Evolutionary conservation across 2,329 filamentous ascomycete genomes (phyloP), one percentile per base, ranked within the genome.

Genomic region (Botrytis cinerea): DNA sequence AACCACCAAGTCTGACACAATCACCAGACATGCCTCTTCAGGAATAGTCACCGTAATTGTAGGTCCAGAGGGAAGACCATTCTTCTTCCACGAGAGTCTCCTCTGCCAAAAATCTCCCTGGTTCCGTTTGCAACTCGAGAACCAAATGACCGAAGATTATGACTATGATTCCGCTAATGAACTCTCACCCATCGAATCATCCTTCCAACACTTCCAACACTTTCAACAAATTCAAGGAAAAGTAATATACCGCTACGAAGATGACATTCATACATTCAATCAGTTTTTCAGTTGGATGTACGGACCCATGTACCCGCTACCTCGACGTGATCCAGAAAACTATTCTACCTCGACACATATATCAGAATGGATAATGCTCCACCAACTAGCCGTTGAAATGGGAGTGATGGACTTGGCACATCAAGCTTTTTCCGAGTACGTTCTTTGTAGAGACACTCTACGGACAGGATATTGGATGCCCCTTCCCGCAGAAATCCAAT

Each of bases 241-340:
- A 25, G 12, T 40, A 6, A 61, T 71, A 1, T 60, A 28, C 14
- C 68, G 67, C 7, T 62, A 22, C 14, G 35, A 71, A 20, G 68
- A 73, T 18, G 40, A 71, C 1, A 16, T 51, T 4, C 57, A 71
- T 59, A 61, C 68, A 18, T 73, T 71, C 51, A 62, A 71, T 20
- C 66, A 73, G 40, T 60, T 73, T 16, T 59, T 59, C 22, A 43
- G 2, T 28, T 71, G 68, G 67, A 48, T 73, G 4, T 57, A 66
- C 32, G 72, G 60, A 2, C 32, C n/a, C 5, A 10, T 5, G 3
- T 14, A 48, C 16, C 28, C 22, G 0, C 38, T 71, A 12, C 72
- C 60, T 22, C 20, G 59, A 43, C 28, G 43, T 28, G 46, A 73
- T n/a, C 10, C 38, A n/a, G 28, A 12, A 2, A 16, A 22, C 32